Evolutionary conservation across 768 basidiomycete genomes (phyloP).

Genomic region (Gautieria morchelliformis): DNA sequence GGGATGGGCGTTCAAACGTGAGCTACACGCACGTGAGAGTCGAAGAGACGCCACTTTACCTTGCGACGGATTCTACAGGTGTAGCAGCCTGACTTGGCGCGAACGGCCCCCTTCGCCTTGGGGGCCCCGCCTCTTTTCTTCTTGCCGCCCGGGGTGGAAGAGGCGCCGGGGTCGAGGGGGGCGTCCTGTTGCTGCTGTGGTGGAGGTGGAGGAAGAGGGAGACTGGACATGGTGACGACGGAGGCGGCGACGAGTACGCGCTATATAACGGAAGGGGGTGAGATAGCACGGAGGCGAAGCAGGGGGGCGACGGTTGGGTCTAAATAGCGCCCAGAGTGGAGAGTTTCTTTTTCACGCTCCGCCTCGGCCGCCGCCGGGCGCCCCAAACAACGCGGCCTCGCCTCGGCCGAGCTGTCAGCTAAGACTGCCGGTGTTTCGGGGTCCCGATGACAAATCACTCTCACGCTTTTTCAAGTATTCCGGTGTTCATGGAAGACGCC

Average conservation of each 20-base stretch:
- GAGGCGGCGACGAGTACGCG: conserved; percentile 12
- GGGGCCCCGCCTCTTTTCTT: conserved; percentile 40
- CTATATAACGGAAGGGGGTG: conserved; percentile 25
- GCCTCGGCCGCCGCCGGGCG: conserved; percentile 3
- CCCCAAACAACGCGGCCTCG: conserved; percentile 1
- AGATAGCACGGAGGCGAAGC: conserved; percentile 11
- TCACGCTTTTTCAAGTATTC: conserved; percentile 4
- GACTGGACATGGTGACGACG: conserved; percentile 13
- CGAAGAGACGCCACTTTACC: conserved; percentile 31
- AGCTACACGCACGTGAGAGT: neutral
- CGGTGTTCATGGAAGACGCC: neutral
- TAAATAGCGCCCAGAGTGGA: conserved; percentile 8
- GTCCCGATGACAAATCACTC: neutral
- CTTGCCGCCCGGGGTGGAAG: conserved; percentile 7
- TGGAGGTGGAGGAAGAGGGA: conserved; percentile 19
- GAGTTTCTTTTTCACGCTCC: neutral
- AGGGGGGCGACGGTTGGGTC: conserved; percentile 13
- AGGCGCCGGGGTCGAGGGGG: conserved; percentile 17
- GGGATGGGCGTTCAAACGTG: conserved; percentile 4
- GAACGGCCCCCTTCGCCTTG: conserved; percentile 72
- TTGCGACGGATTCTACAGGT: conserved; percentile 82
- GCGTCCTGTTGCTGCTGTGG: conserved; percentile 29
- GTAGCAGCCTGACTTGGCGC: conserved; percentile 85
- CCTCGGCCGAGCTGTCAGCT: neutral
- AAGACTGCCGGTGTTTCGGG: neutral